Percentiles rank a stretch among this genome's conserved stretches.
Evolutionary conservation across 1,284 basidiomycete genomes (phyloP).

Genomic region (Somion occarium): DNA sequence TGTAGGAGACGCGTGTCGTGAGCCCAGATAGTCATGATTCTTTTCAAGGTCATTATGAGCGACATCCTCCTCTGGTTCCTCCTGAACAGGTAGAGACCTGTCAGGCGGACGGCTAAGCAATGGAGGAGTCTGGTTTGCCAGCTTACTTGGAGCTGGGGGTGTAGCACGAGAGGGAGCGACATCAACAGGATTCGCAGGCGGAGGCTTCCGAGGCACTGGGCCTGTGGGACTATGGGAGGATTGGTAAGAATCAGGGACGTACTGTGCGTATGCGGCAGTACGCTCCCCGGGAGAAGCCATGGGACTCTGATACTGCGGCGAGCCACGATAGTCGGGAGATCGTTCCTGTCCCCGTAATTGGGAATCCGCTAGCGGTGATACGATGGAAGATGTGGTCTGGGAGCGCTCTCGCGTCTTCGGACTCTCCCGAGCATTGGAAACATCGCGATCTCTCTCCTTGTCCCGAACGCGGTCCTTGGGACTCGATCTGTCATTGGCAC

Average conservation of each 20-base stretch:
- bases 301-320: conserved; percentile 49
- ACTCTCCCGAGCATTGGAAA: conserved; percentile 42
- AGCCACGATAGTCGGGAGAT: conserved; percentile 49
- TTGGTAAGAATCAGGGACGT: conserved; percentile 45
- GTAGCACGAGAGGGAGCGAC: conserved; percentile 33
- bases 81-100: conserved; percentile 70
- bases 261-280: conserved; percentile 42
- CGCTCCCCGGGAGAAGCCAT: conserved; percentile 50
- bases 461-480: conserved; percentile 41
- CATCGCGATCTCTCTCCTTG: conserved; percentile 33
- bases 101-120: conserved; percentile 62
- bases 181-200: conserved; percentile 12
- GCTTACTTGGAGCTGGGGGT: conserved; percentile 36
- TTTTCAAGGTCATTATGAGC: conserved; percentile 24
- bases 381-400: conserved; percentile 23
- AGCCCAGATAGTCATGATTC: conserved; percentile 29
- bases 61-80: conserved; percentile 67
- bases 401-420: conserved; percentile 46
- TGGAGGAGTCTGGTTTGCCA: conserved; percentile 53
- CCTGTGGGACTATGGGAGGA: conserved; percentile 24
- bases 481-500: conserved; percentile 46
- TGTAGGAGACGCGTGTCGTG: conserved; percentile 40
- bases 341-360: conserved; percentile 22
- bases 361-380: conserved; percentile 39
- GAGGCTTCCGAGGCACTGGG: conserved; percentile 24